Evolutionary conservation across 306 rosid species (phyloP).

Genomic region (Coriaria nepalensis): DNA sequence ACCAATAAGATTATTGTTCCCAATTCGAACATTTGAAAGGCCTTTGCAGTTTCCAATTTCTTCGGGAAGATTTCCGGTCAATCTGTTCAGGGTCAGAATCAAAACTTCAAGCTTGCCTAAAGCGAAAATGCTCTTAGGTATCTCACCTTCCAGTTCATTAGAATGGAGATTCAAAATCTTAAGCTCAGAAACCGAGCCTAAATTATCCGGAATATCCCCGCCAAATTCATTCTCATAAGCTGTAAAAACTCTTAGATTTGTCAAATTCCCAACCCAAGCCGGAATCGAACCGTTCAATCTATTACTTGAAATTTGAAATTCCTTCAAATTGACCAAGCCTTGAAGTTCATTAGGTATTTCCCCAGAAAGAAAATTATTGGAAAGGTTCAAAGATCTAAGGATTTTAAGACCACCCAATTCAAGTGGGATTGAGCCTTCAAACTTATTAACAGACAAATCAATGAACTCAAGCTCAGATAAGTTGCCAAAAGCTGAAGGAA

Average conservation of each 20-base stretch:
- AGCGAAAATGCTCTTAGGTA: constrained; percentile 68
- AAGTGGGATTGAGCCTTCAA: constrained; percentile 64
- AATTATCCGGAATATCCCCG: constrained; percentile 62
- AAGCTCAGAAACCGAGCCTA: constrained; percentile 62
- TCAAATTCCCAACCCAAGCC: constrained; percentile 71
- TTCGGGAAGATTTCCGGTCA: constrained; percentile 31
- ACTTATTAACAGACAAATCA: constrained; percentile 76
- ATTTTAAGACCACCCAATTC: constrained; percentile 58
- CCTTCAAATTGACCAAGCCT: constrained; percentile 45
- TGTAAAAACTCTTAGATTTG: constrained; percentile 57
- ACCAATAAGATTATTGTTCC: constrained; percentile 38
- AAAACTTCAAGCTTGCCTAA: constrained; percentile 68
- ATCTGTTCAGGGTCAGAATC: constrained; percentile 76
- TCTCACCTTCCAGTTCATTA: constrained; percentile 67
- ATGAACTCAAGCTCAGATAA: constrained; percentile 74
- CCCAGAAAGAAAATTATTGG: constrained; percentile 68
- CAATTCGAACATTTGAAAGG: constrained; percentile 38
- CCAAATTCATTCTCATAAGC: constrained; percentile 82
- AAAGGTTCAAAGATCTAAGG: constrained; percentile 72
- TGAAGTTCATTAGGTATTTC: constrained; percentile 70
- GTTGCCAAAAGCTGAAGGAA: constrained; percentile 55
- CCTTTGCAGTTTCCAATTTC: constrained; percentile 40
- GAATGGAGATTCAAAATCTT: constrained; percentile 83
- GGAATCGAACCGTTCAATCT: constrained; percentile 75
- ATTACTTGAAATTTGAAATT: constrained; percentile 72